These are phyloP conservation scores for Irpex sp. DNA, from an alignment of 1,284 basidiomycete species.

Conservation along the genomic window DNA sequence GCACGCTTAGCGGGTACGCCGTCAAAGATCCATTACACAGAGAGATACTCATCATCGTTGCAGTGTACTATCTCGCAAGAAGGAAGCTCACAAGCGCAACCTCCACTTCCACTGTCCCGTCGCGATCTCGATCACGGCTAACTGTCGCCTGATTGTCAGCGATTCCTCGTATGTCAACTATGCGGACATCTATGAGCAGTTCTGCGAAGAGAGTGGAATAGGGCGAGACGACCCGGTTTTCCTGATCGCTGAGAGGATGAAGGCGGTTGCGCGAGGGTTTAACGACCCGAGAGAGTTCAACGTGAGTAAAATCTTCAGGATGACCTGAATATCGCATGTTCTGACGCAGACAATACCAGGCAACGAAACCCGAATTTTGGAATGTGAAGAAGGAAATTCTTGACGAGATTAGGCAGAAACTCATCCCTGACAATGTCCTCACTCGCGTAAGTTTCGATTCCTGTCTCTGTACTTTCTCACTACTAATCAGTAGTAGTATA, in stretches of 20 bases:
- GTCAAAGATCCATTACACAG: neutral
- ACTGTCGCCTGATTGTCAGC: constrained; percentile 85
- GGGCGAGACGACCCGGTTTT: constrained; percentile 89
- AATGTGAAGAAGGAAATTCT: constrained; percentile 85
- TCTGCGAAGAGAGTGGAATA: constrained; percentile 78
- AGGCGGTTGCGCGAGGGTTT: constrained; percentile 63
- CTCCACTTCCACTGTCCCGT: constrained; percentile 90
- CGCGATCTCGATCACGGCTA: constrained; percentile 83
- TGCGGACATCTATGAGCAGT: constrained; percentile 92
- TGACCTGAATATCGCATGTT: neutral
- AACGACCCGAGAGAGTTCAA: constrained; percentile 45
- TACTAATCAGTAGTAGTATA: constrained; percentile 58
- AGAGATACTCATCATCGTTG: neutral
- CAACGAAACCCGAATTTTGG: constrained; percentile 67
- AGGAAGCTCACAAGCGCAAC: constrained; percentile 92
- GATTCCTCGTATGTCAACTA: constrained; percentile 90
- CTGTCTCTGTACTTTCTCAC: neutral
- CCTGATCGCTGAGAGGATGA: constrained; percentile 80
- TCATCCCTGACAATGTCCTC: constrained; percentile 88
- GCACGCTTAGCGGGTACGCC: constrained; percentile 86
- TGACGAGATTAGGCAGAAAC: constrained; percentile 88
- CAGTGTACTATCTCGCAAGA: constrained; percentile 83
- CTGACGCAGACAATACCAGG: constrained; percentile 30
- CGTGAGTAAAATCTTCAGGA: constrained; percentile 33
- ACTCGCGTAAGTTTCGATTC: constrained; percentile 57